phyloP scores from a whole-genome alignment of 2,329 filamentous ascomycete genomes.

The Madurella mycetomatis region DNA sequence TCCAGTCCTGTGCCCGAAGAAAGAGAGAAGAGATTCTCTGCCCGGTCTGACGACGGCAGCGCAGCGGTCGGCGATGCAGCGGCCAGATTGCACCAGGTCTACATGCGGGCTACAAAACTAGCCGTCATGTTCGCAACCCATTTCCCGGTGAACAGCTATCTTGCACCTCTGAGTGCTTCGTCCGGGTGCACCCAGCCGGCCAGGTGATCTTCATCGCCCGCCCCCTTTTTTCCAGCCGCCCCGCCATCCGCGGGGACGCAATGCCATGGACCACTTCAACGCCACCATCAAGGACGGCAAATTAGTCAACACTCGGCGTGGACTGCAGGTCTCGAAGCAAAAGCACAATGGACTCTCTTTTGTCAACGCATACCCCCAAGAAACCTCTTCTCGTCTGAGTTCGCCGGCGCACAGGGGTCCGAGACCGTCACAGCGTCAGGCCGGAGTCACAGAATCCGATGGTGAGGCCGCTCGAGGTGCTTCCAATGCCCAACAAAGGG shows the following conservation, averaged over 20 bases:
- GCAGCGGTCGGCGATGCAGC: too few species aligned
- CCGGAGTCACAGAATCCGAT: constrained; percentile 28
- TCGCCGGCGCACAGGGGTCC: constrained; percentile 7
- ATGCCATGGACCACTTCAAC: constrained; percentile 38
- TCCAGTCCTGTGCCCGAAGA: too few species aligned
- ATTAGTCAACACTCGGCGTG: constrained; percentile 36
- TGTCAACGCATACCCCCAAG: constrained; percentile 33
- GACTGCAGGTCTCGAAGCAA: constrained; percentile 38
- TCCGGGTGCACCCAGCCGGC: too few species aligned
- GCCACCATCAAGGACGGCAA: constrained; percentile 35
- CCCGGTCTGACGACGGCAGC: too few species aligned
- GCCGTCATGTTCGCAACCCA: too few species aligned
- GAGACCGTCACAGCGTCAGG: constrained; percentile 21
- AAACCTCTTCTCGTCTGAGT: constrained; percentile 2
- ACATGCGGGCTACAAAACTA: too few species aligned
- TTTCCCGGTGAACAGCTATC: too few species aligned
- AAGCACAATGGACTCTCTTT: constrained; percentile 38
- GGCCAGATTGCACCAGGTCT: too few species aligned
- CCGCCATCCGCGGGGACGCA: neutral
- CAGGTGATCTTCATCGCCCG: neutral
- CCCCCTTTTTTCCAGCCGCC: neutral
- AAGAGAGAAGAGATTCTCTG: too few species aligned
- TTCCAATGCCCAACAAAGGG: neutral
- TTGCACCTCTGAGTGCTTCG: too few species aligned
- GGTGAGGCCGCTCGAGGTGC: constrained; percentile 5